Base-by-base conservation (phyloP, 1,284 basidiomycete species). In the Taiwanofungus camphoratus region DNA sequence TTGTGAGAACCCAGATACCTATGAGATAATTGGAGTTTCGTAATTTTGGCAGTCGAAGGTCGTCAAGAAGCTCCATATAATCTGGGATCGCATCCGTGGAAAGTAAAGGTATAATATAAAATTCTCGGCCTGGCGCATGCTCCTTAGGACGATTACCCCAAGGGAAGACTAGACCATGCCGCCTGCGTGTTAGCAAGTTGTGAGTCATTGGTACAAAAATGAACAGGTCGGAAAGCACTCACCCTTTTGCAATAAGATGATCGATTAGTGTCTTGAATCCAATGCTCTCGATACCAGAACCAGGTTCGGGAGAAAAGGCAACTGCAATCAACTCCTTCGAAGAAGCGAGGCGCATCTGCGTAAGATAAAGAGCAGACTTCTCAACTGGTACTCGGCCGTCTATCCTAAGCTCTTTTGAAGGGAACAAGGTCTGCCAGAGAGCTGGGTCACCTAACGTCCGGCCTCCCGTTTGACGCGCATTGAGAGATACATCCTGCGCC, bases 101-200 rank as follows among this genome's bases (percentile, higher is more conserved):
- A 15, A 75, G 69, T 5, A 96, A 64, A 1, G 93, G 93, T 16
- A 95, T 76, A 46, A 95, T 76, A 57, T 97, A 97, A 24, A 95
- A 65, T 60, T 97, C 93, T 50, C 85, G 83, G 22, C 91, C 88
- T 15, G 84, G 85, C 48, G 79, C 75, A 49, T 77, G 65, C 5
- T 90, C 86, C 50, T 84, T 81, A 6, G 80, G 80, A 23, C 73
- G 73, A 41, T 68, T 70, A 4, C 85, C 86, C 82, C 90, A 92
- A 9, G 91, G 92, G 51, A 90, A 89, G 27, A 89, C 77, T 11
- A 93, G 71, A 7, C 85, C 91, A 62, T 93, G 87, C 18, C 92
- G 90, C 45, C 90, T 92, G 60, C 13, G 54, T 15, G 27, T n/a
- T n/a, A n/a, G n/a, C n/a, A n/a, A n/a, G n/a, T n/a, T n/a, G n/a